Evolutionary conservation across 2,329 filamentous ascomycete genomes (phyloP), one percentile per base, ranked within the genome.

Genomic region (Coleophoma eucalyptorum): DNA sequence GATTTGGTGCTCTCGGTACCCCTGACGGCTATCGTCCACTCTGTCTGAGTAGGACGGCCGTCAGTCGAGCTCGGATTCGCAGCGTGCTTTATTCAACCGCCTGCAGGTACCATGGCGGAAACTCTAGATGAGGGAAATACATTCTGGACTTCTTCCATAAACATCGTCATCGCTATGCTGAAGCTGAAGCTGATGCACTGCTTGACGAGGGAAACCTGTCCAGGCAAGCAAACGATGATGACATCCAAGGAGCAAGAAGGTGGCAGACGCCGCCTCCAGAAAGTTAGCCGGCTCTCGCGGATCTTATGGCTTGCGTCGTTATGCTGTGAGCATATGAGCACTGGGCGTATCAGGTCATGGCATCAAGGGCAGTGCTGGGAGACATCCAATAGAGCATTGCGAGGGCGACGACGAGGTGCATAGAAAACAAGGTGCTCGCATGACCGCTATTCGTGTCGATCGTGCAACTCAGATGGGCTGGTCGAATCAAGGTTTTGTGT

Each of bases 361-460:
- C 46, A 54, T 53, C 48, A 34, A 31, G 26, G 38, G n/a, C 21
- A 16, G n/a, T n/a, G 26, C 4, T 45, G 21, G 16, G 32, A 46
- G 44, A 33, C 43, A 20, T 31, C 46, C 46, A 48, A 48, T 48
- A 33, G 43, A 26, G 20, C 6, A 20, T 20, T 21, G 16, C 18
- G 45, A 15, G n/a, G 12, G 19, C 31, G 43, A 20, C 38, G 20
- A 43, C 26, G 26, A 32, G 41, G 12, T 38, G 50, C 46, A 48
- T 26, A 16, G 31, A 50, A 51, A 53, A 50, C 52, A 51, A 55
- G 50, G 52, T 60, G 59, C 56, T 59, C 58, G 58, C 60, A 62
- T 62, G 59, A 62, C 59, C 58, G 26, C 26, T 8, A 59, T 35
- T 49, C 42, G 49, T 55, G 59, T 46, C 56, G 59, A 60, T 62